These are phyloP conservation scores for Kwoniella bestiolae DNA, from an alignment of 768 basidiomycete genomes.

Conservation along the genomic window DNA sequence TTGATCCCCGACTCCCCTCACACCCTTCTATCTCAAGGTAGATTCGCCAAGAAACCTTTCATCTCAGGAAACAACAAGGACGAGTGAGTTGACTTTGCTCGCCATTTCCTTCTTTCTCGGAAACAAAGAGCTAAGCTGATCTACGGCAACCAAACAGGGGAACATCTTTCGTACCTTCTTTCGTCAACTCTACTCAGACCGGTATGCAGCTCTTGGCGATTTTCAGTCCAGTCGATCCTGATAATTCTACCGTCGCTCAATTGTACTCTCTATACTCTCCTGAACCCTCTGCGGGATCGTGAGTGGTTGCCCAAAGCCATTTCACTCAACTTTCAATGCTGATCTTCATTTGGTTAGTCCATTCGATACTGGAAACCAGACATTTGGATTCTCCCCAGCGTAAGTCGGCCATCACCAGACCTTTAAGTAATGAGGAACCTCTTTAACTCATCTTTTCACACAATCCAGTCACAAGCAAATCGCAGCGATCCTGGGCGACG, in stretches of 20 bases:
- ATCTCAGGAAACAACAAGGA: conserved; percentile 53
- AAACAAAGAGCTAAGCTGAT: neutral
- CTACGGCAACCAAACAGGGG: conserved; percentile 33
- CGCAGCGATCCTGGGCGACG: conserved; percentile 46
- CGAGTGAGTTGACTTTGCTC: conserved; percentile 41
- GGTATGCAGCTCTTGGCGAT: conserved; percentile 24
- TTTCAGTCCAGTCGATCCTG: conserved; percentile 25
- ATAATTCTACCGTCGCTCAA: conserved; percentile 34
- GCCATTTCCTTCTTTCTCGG: neutral
- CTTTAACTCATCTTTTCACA: neutral
- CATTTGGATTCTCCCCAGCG: conserved; percentile 42
- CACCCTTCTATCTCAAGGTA: conserved; percentile 39
- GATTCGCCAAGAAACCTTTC: conserved; percentile 49
- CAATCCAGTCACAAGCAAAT: conserved; percentile 44
- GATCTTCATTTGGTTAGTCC: conserved; percentile 30
- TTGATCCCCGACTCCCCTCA: conserved; percentile 50
- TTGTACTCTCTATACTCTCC: conserved; percentile 40
- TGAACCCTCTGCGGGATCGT: conserved; percentile 39
- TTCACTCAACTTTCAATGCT: too few relatives aligned
- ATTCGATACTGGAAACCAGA: conserved; percentile 50
- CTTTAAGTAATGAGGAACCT: too few relatives aligned
- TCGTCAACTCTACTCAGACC: conserved; percentile 24
- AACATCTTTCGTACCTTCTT: conserved; percentile 44
- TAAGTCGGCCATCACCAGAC: too few relatives aligned
- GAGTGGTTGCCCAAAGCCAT: conserved; percentile 23